phyloP scores from a whole-genome alignment of 2,329 filamentous ascomycete species.

The Fusarium mangiferae region DNA sequence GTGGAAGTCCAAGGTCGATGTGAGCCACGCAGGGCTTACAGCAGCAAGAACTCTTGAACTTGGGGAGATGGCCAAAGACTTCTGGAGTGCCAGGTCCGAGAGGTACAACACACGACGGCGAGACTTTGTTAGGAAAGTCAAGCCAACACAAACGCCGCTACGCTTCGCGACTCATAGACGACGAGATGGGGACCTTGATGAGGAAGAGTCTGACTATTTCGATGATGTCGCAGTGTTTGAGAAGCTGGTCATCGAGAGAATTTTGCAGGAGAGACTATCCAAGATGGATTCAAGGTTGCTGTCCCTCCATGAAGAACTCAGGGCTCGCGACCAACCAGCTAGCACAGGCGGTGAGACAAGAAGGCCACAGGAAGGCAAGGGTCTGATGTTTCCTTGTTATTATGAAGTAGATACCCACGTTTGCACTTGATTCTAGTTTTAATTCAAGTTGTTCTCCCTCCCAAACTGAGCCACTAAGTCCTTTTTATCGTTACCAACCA shows the following conservation, averaged over 20 bases:
- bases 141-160: not conserved
- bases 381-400: conserved; percentile 16
- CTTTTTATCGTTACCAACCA: not conserved
- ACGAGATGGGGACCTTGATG: not conserved
- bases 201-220: conserved; percentile 17
- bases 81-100: conserved; percentile 21
- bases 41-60: conserved; percentile 1
- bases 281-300: not conserved
- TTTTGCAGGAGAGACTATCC: not conserved
- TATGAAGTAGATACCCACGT: conserved; percentile 15
- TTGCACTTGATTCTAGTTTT: not conserved
- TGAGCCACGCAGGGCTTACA: not conserved
- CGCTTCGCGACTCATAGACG: conserved; percentile 15
- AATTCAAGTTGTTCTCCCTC: not conserved
- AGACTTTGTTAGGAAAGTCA: conserved; percentile 16
- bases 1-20: conserved; percentile 7
- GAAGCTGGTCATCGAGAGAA: not conserved
- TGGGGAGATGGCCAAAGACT: conserved; percentile 22
- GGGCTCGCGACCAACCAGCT: not conserved
- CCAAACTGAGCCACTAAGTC: not conserved
- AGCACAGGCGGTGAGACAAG: not conserved
- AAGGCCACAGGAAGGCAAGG: not conserved
- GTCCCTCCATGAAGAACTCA: not conserved
- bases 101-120: not conserved
- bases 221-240: not conserved